These are phyloP conservation scores for Aspergillus clavatus DNA, from an alignment of 2,329 filamentous ascomycete species.

Conservation along the genomic window DNA sequence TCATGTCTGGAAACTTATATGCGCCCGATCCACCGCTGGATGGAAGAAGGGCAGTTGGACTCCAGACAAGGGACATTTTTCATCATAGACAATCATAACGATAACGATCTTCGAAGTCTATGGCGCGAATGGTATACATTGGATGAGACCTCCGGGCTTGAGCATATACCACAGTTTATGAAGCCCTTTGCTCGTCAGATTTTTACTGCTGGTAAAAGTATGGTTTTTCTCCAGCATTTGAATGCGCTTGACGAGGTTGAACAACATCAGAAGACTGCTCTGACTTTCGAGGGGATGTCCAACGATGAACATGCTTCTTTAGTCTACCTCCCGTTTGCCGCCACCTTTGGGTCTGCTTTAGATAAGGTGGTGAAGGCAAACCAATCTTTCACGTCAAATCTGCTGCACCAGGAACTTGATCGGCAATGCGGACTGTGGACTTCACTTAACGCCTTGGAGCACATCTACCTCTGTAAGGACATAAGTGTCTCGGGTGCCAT, in stretches of 20 bases:
- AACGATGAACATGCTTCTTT: slow-evolving; percentile 36
- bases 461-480: slow-evolving; percentile 72
- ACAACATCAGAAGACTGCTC: slow-evolving; percentile 32
- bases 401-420: slow-evolving; percentile 63
- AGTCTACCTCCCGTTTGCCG: slow-evolving; percentile 46
- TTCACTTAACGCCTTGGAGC: slow-evolving; percentile 62
- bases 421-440: slow-evolving; percentile 62
- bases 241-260: slow-evolving; percentile 39
- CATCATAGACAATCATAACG: slow-evolving; percentile 55
- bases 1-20: slow-evolving; percentile 79
- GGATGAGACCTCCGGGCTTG: slow-evolving; percentile 50
- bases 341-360: slow-evolving; percentile 68
- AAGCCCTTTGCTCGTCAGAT: slow-evolving; percentile 65
- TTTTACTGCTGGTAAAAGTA: slow-evolving; percentile 83
- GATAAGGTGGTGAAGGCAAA: slow-evolving; percentile 72
- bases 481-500: slow-evolving; percentile 64
- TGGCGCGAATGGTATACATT: slow-evolving; percentile 75
- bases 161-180: slow-evolving; percentile 72
- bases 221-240: slow-evolving; percentile 74
- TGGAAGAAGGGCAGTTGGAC: slow-evolving; percentile 69
- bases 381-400: slow-evolving; percentile 63
- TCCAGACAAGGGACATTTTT: slow-evolving; percentile 69
- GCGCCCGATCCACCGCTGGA: slow-evolving; percentile 75
- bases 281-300: slow-evolving; percentile 28
- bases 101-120: slow-evolving; percentile 57